Conservation (phyloP, 192 early-diverging fungal genomes). For the Rhizophagus clarus region DNA sequence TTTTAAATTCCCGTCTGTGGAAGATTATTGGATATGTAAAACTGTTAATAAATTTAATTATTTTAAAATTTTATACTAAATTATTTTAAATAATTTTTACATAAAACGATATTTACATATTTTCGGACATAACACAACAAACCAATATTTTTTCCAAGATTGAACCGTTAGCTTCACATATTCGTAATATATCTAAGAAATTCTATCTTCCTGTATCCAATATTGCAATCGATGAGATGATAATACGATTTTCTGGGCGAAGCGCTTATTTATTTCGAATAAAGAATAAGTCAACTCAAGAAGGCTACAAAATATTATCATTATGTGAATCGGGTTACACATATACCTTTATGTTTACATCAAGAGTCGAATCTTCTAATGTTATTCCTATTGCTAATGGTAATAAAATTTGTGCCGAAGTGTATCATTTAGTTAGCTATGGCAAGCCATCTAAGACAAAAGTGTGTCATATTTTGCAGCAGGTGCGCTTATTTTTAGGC, state of each 20-base stretch:
- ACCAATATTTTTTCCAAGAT: conserved; percentile 26
- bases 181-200: conserved; percentile 22
- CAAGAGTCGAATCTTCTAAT: conserved; percentile 14
- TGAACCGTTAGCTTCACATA: conserved; percentile 28
- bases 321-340: conserved; percentile 40
- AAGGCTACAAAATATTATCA: conserved; percentile 42
- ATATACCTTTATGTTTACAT: conserved; percentile 30
- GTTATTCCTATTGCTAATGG: conserved; percentile 15
- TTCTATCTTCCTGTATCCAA: conserved; percentile 32
- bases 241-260: conserved; percentile 31
- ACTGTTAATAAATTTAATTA: neutral
- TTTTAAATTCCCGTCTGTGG: conserved; percentile 24
- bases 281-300: conserved; percentile 35
- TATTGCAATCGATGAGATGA: conserved; percentile 39
- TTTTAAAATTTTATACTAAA: neutral
- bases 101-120: conserved; percentile 33
- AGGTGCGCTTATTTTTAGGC: too few relatives aligned
- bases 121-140: conserved; percentile 12
- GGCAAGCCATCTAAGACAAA: too few relatives aligned
- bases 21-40: conserved; percentile 23
- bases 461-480: too few relatives aligned
- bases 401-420: conserved; percentile 18
- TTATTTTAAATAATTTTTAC: neutral
- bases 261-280: conserved; percentile 33
- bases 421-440: conserved; percentile 29